These are phyloP conservation scores for Teunomyces aglyptinius DNA, from an alignment of 805 yeast genomes.

Conservation along the genomic window DNA sequence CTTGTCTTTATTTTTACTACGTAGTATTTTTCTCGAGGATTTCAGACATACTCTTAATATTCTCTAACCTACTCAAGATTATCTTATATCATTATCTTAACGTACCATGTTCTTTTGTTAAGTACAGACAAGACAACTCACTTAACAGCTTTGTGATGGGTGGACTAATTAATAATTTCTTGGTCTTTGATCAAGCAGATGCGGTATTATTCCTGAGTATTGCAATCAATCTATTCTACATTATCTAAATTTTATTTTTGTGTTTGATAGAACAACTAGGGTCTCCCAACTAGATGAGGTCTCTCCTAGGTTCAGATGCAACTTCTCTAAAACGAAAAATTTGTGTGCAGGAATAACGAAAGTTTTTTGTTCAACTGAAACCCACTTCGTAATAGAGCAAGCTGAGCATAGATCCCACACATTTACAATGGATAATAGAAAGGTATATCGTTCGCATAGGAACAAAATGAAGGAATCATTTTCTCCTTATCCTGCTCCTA, in stretches of 20 bases:
- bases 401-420: neutral
- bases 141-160: no score
- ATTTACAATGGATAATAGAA: constrained; percentile 34
- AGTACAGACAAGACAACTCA: no score
- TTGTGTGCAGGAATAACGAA: constrained; percentile 3
- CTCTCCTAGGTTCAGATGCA: no score
- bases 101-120: no score
- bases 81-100: neutral
- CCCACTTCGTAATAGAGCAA: neutral
- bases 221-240: neutral
- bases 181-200: neutral
- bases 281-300: no score
- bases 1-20: no score
- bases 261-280: neutral
- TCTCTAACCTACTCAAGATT: neutral
- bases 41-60: neutral
- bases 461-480: constrained; percentile 20
- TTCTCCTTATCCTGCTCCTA: constrained; percentile 22
- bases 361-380: constrained; percentile 3
- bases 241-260: neutral
- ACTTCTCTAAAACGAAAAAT: neutral
- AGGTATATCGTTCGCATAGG: constrained; percentile 28
- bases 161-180: neutral
- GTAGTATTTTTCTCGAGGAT: neutral
- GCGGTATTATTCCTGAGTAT: neutral